Evolutionary conservation across 805 yeast genomes (phyloP), one percentile per base, ranked within the genome.

Genomic region (Grigorovia yakushimaensis): DNA sequence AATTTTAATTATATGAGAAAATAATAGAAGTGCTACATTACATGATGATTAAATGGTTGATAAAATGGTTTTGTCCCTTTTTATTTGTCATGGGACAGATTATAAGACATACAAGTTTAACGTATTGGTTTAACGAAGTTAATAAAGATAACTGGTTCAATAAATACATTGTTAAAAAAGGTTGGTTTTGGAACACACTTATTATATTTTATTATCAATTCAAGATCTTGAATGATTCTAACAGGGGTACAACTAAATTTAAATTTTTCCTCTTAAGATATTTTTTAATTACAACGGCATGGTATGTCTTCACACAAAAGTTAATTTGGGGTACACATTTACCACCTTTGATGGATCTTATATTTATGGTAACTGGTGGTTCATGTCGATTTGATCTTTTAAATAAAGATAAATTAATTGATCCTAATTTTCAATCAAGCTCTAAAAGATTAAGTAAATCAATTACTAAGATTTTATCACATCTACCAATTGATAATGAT

Each of bases 131-230:
- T 18, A 23, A 37, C 46, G 41, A 46, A 43, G 41, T 46, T 24
- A 70, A 79, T 47, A 88, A 86, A 66, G 73, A 76, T 44, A 88
- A 87, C 59, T 30, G 88, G 17, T 59, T 89, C 50, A 91, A 91
- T 64, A 73, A 73, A 19, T 42, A 74, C 6, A 86, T 93, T 61
- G 96, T 91, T 37, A 93, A 91, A 58, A 74, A 73, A 22, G 98
- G 97, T 2, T 93, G 98, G 98, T 72, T 78, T 15, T 93, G 97
- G 98, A 88, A 95, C 1, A 64, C 79, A 0, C 5, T 74, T 4
- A 72, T 73, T 3, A 51, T 58, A 19, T 55, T 59, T 58, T 56
- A 10, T 15, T 27, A 27, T 27, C 9, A 27, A 27, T 27, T 27
- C 9, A 27, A 27, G 13, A 27, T 7, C 5, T 27, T 27, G 13